Percentiles rank a stretch among this genome's conserved stretches.
Evolutionary conservation across 1,139 yeast genomes (phyloP).

Genomic region (Zygosaccharomyces pseudobailii): DNA sequence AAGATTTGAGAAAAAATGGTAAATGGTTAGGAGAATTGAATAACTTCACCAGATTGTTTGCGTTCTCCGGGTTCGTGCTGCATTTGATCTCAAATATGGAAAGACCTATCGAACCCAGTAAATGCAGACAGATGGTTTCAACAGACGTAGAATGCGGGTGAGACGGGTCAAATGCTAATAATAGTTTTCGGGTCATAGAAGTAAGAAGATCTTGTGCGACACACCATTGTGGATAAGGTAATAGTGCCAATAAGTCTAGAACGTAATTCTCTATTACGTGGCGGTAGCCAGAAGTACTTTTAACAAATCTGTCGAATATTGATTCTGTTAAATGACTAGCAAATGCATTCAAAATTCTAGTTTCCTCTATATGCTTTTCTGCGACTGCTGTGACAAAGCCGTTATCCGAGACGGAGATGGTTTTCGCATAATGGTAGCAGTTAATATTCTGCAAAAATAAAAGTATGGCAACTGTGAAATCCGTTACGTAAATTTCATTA

Average conservation of each 20-base stretch:
- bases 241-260: constrained; percentile 49
- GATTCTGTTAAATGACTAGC: constrained; percentile 40
- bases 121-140: constrained; percentile 51
- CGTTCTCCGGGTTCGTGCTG: constrained; percentile 14
- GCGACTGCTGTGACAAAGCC: neutral
- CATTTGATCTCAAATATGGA: constrained; percentile 38
- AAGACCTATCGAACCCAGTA: constrained; percentile 53
- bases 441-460: constrained; percentile 25
- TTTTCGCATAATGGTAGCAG: constrained; percentile 10
- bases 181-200: constrained; percentile 41
- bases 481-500: constrained; percentile 19
- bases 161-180: constrained; percentile 35
- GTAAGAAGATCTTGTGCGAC: constrained; percentile 48
- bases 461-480: constrained; percentile 28
- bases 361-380: constrained; percentile 2
- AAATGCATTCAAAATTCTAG: constrained; percentile 10
- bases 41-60: constrained; percentile 21
- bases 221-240: constrained; percentile 57
- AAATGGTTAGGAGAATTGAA: constrained; percentile 25
- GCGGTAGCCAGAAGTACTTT: constrained; percentile 39
- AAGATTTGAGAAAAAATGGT: constrained; percentile 15
- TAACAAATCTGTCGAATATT: constrained; percentile 40
- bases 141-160: constrained; percentile 37
- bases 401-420: constrained; percentile 1
- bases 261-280: constrained; percentile 47